Percentiles rank a stretch among this genome's conserved stretches.
Conservation (phyloP, 1,284 basidiomycete species). For the Phellopilus nigrolimitatus region DNA sequence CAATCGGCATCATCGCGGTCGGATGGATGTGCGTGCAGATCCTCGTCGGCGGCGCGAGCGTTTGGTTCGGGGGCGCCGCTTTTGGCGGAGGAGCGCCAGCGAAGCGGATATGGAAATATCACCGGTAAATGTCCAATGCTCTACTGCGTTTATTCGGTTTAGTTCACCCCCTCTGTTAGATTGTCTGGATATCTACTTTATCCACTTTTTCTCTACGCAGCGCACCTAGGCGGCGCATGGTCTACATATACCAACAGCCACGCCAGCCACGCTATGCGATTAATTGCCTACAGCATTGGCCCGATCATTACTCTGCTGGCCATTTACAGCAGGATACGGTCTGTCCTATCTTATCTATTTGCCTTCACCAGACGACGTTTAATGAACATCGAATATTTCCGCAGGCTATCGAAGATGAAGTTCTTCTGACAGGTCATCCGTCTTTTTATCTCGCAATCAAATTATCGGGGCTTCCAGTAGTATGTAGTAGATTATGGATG, state of each 20-base stretch:
- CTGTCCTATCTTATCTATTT: constrained; percentile 21
- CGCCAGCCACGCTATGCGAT: constrained; percentile 36
- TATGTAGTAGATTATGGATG: not conserved
- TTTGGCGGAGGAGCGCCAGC: constrained; percentile 65
- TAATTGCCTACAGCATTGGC: constrained; percentile 50
- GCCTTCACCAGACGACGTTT: constrained; percentile 4
- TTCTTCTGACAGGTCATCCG: constrained; percentile 30
- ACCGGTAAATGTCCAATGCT: constrained; percentile 42
- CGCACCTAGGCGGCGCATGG: constrained; percentile 60
- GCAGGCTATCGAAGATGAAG: constrained; percentile 49
- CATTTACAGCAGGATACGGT: constrained; percentile 45
- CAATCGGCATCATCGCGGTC: constrained; percentile 51
- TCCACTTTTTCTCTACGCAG: constrained; percentile 48
- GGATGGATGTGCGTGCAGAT: constrained; percentile 54
- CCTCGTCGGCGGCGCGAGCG: constrained; percentile 56
- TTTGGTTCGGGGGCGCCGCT: constrained; percentile 59
- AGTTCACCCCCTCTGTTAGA: constrained; percentile 31
- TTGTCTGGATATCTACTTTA: constrained; percentile 63
- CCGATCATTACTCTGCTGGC: constrained; percentile 40
- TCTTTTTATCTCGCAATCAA: constrained; percentile 1
- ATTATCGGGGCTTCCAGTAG: not conserved
- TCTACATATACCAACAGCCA: constrained; percentile 48
- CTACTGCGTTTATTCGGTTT: constrained; percentile 3
- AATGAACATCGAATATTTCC: constrained; percentile 1
- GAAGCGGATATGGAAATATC: constrained; percentile 72